Base-by-base conservation (phyloP, 1,284 basidiomycete genomes). In the Naganishia albida region DNA sequence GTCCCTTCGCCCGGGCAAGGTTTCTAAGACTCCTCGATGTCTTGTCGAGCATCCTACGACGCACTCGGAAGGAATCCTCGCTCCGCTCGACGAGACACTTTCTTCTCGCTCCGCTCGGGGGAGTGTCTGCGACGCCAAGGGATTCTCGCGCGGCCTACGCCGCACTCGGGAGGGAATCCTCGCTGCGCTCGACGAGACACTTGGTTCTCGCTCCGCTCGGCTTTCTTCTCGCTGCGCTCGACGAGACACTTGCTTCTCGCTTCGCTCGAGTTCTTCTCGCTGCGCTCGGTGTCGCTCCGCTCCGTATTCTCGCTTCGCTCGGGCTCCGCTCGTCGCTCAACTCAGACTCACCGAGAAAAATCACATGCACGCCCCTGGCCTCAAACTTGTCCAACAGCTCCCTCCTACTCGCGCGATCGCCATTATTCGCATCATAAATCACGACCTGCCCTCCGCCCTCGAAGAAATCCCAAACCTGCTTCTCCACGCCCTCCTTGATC, bases 371-470 rank as follows among this genome's bases (percentile, higher is more conserved):
- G 16, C 89, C 89, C 54, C 80, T 83, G 71, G 86, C 84, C 77
- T 89, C 87, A 73, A 96, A 98, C 79, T 87, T 91, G 78, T 93
- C 87, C 2, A 88, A 87, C 42, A 96, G 80, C 18, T 81, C 82
- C 68, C 88, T 85, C 57, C 96, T 82, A 42, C 84, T 83, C 49
- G 82, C 83, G 52, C 83, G 82, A 12, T 86, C 87, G 1, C 93
- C 92, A 73, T 99, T 98, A 77, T 99, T 99, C n/a, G 96, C 96
- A 76, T 99, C 96, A 80, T 98, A 99, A 68, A 99, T 94, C 39
- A 95, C 92, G 18, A 99, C 94, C 77, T 99, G 95, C 0, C 94
- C 94, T 3, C 82, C 80, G 55, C 82, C 82, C 69, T 86, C 84
- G 80, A 96, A 99, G 79, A 90, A 96, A 67, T 93, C 87, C 85